These are phyloP conservation scores for Arthrinium phaeospermum DNA, from an alignment of 2,329 filamentous ascomycete genomes.

Conservation along the genomic window DNA sequence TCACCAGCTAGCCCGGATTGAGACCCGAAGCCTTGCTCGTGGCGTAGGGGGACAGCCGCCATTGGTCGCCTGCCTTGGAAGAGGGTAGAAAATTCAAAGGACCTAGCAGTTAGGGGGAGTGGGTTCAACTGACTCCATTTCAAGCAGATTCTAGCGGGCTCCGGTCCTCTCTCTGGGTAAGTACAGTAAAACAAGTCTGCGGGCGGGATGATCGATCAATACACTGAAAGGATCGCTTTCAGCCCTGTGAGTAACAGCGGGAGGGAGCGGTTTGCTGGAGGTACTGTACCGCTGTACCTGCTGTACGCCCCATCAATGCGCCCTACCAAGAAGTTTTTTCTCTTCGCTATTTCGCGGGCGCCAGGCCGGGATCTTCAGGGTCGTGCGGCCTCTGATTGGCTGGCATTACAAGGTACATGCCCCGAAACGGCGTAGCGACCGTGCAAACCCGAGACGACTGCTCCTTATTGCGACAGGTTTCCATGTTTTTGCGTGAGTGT, in stretches of 20 bases:
- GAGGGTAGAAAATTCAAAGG: not conserved
- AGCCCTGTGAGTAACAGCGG: not conserved
- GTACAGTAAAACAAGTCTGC: not conserved
- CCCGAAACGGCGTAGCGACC: conserved; percentile 1
- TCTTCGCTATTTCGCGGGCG: not conserved
- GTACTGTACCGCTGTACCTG: not conserved
- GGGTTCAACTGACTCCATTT: not conserved
- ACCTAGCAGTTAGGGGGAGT: not conserved
- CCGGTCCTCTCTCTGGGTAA: not conserved
- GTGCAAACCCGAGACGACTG: not conserved
- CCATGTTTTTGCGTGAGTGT: not conserved
- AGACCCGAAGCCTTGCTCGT: not conserved
- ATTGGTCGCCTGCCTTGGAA: conserved; percentile 4
- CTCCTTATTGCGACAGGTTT: not conserved
- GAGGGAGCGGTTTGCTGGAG: not conserved
- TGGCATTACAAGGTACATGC: not conserved
- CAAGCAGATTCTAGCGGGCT: conserved; percentile 5
- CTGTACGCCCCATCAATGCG: not conserved
- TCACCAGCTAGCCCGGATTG: not conserved
- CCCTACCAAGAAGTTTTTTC: not conserved
- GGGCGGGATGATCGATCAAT: not conserved
- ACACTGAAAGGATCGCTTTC: not conserved
- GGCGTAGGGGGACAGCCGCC: not conserved
- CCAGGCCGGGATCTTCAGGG: conserved; percentile 10
- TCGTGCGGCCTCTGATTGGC: not conserved